A percentile compares a stretch with the other conserved stretches of the same genome.
phyloP scores from a whole-genome alignment of 2,329 filamentous ascomycete species.

The Xylariales sp. region DNA sequence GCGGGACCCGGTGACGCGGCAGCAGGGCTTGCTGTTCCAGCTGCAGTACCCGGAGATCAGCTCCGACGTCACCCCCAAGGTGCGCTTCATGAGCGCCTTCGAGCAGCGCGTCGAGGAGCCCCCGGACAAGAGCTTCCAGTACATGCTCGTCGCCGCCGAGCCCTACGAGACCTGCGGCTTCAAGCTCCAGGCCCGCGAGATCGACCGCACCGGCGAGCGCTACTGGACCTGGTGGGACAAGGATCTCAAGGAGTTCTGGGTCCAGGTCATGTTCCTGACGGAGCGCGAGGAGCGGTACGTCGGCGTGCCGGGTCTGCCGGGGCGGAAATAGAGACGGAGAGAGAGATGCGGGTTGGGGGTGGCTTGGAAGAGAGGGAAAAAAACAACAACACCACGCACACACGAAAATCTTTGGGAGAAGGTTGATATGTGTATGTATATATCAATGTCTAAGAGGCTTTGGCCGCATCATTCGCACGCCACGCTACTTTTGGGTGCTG shows the following conservation, averaged over 20 bases:
- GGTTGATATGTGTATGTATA: too few relatives aligned
- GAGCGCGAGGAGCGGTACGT: constrained; percentile 90
- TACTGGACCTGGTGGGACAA: constrained; percentile 96
- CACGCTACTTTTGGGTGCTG: too few relatives aligned
- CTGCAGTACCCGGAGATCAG: constrained; percentile 91
- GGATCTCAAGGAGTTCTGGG: constrained; percentile 95
- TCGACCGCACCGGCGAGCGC: constrained; percentile 81
- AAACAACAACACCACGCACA: too few relatives aligned
- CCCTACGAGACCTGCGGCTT: constrained; percentile 97
- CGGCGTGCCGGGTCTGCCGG: constrained; percentile 56
- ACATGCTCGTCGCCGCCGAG: constrained; percentile 89
- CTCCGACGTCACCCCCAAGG: constrained; percentile 69
- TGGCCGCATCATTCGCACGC: too few relatives aligned
- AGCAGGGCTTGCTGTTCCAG: constrained; percentile 92
- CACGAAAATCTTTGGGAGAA: too few relatives aligned
- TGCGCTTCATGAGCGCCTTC: constrained; percentile 96
- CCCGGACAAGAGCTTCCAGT: constrained; percentile 91
- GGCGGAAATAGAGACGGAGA: constrained; percentile 35
- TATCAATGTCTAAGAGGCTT: too few relatives aligned
- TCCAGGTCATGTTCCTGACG: constrained; percentile 97
- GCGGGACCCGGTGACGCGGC: constrained; percentile 79
- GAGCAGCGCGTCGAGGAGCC: constrained; percentile 91
- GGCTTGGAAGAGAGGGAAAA: too few relatives aligned
- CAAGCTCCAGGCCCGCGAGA: constrained; percentile 89
- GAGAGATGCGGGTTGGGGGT: too few relatives aligned